Conservation (phyloP, 108 stramenopile genomes). For the Schizochytrium sp. region DNA sequence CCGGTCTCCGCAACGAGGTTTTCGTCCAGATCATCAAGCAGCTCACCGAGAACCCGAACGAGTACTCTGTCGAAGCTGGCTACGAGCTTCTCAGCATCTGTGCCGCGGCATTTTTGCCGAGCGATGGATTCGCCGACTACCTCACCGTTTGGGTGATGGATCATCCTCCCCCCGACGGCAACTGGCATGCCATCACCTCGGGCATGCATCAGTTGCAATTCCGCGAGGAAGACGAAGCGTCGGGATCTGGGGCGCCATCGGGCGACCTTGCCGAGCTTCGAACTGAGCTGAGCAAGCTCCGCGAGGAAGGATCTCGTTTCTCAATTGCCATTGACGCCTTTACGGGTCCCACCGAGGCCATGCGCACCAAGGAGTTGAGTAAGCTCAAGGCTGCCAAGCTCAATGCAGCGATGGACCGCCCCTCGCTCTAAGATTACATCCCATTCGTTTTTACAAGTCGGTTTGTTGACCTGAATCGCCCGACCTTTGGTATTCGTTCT, state of each 20-base stretch:
- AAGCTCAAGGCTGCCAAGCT: neutral
- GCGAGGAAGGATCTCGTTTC: neutral
- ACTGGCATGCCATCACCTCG: neutral
- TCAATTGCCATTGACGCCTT: neutral
- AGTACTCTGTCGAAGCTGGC: conserved; percentile 28
- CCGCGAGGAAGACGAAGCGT: neutral
- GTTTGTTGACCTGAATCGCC: too few relatives aligned
- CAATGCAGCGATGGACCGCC: neutral
- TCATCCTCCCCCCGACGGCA: neutral
- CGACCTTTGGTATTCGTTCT: too few relatives aligned
- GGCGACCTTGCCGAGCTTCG: neutral
- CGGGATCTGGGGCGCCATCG: neutral
- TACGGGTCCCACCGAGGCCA: neutral
- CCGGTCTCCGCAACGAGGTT: conserved; percentile 36
- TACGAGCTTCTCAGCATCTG: conserved; percentile 44
- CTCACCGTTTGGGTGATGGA: neutral
- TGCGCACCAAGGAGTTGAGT: neutral
- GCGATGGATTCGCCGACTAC: conserved; percentile 39
- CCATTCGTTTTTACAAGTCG: too few relatives aligned
- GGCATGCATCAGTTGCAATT: conserved; percentile 5
- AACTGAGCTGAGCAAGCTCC: neutral
- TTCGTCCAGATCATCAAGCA: conserved; percentile 56
- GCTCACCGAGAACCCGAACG: conserved; percentile 40
- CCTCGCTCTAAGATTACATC: neutral
- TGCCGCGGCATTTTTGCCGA: conserved; percentile 38